These are phyloP conservation scores for Globisporangium abappressorium DNA, from an alignment of 352 stramenopile genomes.

Conservation along the genomic window DNA sequence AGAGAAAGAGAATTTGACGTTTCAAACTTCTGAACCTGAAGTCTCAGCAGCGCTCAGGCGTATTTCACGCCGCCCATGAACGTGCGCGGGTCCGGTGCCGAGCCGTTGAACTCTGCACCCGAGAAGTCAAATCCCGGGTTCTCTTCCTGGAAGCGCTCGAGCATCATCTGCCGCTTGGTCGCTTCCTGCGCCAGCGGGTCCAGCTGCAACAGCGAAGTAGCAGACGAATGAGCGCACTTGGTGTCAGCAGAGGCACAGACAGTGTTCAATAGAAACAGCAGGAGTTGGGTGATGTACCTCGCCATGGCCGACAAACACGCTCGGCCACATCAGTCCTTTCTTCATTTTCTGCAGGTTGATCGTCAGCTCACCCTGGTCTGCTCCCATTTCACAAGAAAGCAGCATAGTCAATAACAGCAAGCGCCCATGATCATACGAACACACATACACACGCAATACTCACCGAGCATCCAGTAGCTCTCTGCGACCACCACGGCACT, in stretches of 20 bases:
- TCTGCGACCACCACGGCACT: conserved; percentile 92
- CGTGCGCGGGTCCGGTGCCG: conserved; percentile 92
- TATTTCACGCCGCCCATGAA: conserved; percentile 97
- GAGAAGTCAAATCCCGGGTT: conserved; percentile 99
- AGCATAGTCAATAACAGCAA: background rate
- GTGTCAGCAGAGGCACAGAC: conserved; percentile 8
- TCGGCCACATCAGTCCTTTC: conserved; percentile 93
- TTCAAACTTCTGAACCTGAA: background rate
- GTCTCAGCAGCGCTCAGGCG: conserved; percentile 25
- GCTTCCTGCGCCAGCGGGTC: conserved; percentile 91
- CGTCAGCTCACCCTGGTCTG: conserved; percentile 86
- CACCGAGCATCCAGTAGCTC: conserved; percentile 96
- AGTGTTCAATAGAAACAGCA: background rate
- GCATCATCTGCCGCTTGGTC: conserved; percentile 95
- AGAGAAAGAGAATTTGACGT: no score
- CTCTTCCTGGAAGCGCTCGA: conserved; percentile 98
- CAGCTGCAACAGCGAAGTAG: conserved; percentile 33
- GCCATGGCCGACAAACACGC: conserved; percentile 85
- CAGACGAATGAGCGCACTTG: background rate
- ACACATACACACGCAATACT: background rate
- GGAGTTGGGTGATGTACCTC: conserved; percentile 34
- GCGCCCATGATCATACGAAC: background rate
- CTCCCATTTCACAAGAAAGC: background rate
- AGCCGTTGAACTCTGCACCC: conserved; percentile 95
- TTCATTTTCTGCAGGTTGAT: conserved; percentile 96